Evolutionary conservation across 1,139 yeast species (phyloP).

Genomic region (Yamadazyma blattariae): DNA sequence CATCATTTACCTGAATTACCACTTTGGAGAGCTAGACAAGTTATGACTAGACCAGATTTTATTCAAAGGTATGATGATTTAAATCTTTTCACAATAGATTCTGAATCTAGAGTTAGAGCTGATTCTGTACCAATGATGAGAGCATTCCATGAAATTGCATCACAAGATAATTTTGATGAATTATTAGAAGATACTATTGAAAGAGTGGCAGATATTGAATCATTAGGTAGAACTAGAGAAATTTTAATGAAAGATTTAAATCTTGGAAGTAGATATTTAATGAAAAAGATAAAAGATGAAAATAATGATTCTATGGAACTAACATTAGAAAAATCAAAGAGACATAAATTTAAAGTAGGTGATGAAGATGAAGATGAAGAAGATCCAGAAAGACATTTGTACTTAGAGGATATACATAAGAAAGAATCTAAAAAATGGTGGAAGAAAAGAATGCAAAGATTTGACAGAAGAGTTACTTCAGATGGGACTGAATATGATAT

Average conservation of each 20-base stretch:
- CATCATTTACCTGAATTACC: constrained; percentile 72
- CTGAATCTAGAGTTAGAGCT: constrained; percentile 70
- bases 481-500: constrained; percentile 16
- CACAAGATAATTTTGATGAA: constrained; percentile 69
- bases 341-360: constrained; percentile 17
- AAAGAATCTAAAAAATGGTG: constrained; percentile 44
- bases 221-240: constrained; percentile 78
- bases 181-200: constrained; percentile 68
- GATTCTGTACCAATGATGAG: constrained; percentile 90
- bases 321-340: constrained; percentile 10
- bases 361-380: constrained; percentile 32
- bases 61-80: constrained; percentile 72
- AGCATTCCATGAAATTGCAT: constrained; percentile 76
- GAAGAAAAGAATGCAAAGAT: constrained; percentile 41
- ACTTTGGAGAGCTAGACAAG: constrained; percentile 78
- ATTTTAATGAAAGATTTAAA: constrained; percentile 70
- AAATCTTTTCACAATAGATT: constrained; percentile 77
- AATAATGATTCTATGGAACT: constrained; percentile 12
- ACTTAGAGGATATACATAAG: constrained; percentile 39
- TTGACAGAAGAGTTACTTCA: constrained; percentile 15
- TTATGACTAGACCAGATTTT: constrained; percentile 83
- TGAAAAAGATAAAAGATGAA: constrained; percentile 13
- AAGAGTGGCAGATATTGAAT: constrained; percentile 73
- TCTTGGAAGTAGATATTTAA: constrained; percentile 39
- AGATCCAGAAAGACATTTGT: constrained; percentile 28